Evolutionary conservation across 768 basidiomycete genomes (phyloP).

Genomic region (Heimioporus sp.): DNA sequence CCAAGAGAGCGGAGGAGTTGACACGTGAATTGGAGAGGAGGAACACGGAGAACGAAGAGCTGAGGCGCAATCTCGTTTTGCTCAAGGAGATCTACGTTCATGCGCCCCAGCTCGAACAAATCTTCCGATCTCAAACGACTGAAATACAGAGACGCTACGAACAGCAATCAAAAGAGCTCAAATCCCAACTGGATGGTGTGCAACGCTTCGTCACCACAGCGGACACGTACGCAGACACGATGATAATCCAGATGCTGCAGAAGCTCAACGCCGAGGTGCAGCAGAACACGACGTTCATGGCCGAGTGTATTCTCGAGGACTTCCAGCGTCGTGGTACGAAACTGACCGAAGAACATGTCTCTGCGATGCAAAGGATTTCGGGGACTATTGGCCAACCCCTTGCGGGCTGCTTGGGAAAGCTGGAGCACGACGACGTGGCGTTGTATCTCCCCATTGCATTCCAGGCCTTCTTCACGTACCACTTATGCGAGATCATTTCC

Average conservation of each 20-base stretch:
- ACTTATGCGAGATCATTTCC: slow-evolving; percentile 1
- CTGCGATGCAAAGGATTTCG: background rate
- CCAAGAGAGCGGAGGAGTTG: slow-evolving; percentile 3
- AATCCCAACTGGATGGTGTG: slow-evolving; percentile 1
- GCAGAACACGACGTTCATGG: slow-evolving; percentile 7
- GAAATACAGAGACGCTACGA: slow-evolving; percentile 2
- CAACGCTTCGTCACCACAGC: slow-evolving; percentile 3
- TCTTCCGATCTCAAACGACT: slow-evolving; percentile 10
- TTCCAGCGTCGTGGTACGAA: background rate
- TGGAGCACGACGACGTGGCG: background rate
- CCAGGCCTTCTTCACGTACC: slow-evolving; percentile 5
- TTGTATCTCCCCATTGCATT: slow-evolving; percentile 11
- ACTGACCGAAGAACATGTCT: background rate
- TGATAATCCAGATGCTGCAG: slow-evolving; percentile 3
- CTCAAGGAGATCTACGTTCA: slow-evolving; percentile 10
- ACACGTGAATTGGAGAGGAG: background rate
- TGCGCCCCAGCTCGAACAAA: slow-evolving; percentile 6
- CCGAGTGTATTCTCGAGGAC: background rate
- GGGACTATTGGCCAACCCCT: slow-evolving; percentile 3
- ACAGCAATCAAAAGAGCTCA: slow-evolving; percentile 1
- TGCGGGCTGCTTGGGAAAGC: background rate
- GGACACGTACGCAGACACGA: slow-evolving; percentile 7
- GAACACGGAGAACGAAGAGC: slow-evolving; percentile 8
- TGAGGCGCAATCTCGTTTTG: background rate
- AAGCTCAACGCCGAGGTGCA: slow-evolving; percentile 16